Evolutionary conservation across 176 grass and related monocot species (phyloP), one percentile per base, ranked within the genome.

Genomic region (Cenchrus fungigraminus): DNA sequence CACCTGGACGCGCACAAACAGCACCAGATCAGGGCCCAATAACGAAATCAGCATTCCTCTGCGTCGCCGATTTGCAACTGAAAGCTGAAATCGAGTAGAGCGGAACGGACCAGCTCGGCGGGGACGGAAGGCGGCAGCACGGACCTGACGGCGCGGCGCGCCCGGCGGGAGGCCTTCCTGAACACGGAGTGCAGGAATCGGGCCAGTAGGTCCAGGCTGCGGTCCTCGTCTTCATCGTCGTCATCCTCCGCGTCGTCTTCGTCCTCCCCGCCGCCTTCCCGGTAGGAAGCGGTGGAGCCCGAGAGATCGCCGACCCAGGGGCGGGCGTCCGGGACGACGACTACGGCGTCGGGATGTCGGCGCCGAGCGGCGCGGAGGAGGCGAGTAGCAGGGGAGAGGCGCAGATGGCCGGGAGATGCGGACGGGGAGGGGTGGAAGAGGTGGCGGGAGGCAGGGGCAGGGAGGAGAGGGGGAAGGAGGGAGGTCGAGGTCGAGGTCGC

Each of bases 101-200:
- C 20, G 28, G 31, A 67, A 84, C 82, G 57, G 68, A 98, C 95
- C 93, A 93, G 85, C 90, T 95, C 94, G 20, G 93, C 85, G 34
- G 95, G 83, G 73, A 98, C 89, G 59, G 93, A 93, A 79, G 95
- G 91, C 85, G 95, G 95, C 82, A 98, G 89, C 69, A 98, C 89
- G 84, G 93, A 86, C 84, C 95, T 90, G 59, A 83, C 95, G 17
- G 92, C 93, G 78, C 87, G 92, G 79, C 91, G 85, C 17, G 91
- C 93, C 47, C 89, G 86, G 77, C 91, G 89, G 31, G 95, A 98
- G 28, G 81, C 83, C 67, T 93, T 98, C 76, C 60, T 88, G 87
- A 98, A 98, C 53, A 93, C 64, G 31, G 86, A 85, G 68, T 95
- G 76, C 65, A 98, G 78, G 66, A 98, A 95, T 34, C 83, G 85